Percentiles rank a stretch among this genome's conserved stretches.
phyloP scores from a whole-genome alignment of 2,329 filamentous ascomycete genomes.

The Neodidymelliopsis sp. region DNA sequence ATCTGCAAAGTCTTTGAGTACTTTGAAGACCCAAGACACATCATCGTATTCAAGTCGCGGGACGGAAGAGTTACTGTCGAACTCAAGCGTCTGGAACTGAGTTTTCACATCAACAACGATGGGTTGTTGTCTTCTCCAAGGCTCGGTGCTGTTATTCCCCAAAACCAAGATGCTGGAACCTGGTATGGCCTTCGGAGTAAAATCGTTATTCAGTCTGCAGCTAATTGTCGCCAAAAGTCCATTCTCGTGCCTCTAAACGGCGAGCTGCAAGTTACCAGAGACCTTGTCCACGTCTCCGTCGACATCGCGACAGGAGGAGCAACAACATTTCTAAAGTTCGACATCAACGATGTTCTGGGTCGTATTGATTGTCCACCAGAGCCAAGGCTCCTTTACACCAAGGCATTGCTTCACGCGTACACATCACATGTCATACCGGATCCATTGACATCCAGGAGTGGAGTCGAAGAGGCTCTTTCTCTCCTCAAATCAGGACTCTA shows the following conservation, averaged over 20 bases:
- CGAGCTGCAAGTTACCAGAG: slow-evolving; percentile 20
- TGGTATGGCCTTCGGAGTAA: slow-evolving; percentile 67
- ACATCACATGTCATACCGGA: slow-evolving; percentile 68
- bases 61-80: slow-evolving; percentile 54
- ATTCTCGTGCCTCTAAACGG: slow-evolving; percentile 43
- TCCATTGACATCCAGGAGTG: slow-evolving; percentile 64
- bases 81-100: slow-evolving; percentile 61
- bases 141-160: slow-evolving; percentile 61
- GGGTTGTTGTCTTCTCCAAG: slow-evolving; percentile 58
- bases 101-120: slow-evolving; percentile 59
- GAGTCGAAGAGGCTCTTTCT: slow-evolving; percentile 65
- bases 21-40: slow-evolving; percentile 57
- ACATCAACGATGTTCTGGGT: slow-evolving; percentile 62
- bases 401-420: slow-evolving; percentile 66
- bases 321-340: slow-evolving; percentile 57
- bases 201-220: slow-evolving; percentile 61
- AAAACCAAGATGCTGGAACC: slow-evolving; percentile 65
- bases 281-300: slow-evolving; percentile 54
- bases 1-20: slow-evolving; percentile 57
- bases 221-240: slow-evolving; percentile 50
- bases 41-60: slow-evolving; percentile 59
- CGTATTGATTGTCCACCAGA: slow-evolving; percentile 66
- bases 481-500: slow-evolving; percentile 59
- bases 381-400: slow-evolving; percentile 61
- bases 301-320: slow-evolving; percentile 42